Evolutionary conservation across 208 protist genomes (phyloP).

Genomic region (Acanthamoeba polyphaga): DNA sequence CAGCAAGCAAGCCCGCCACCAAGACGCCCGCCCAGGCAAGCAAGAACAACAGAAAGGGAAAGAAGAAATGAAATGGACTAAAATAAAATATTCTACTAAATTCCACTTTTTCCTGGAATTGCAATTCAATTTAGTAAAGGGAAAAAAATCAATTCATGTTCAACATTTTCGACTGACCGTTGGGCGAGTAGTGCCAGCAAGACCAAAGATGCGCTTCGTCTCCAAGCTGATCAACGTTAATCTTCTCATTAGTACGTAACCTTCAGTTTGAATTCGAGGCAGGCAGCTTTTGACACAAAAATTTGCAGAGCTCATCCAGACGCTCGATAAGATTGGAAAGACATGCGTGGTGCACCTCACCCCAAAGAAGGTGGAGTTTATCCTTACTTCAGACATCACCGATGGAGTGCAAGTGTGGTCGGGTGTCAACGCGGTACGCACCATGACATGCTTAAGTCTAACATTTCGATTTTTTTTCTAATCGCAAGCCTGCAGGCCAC

Average conservation of each 20-base stretch:
- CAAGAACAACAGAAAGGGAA: background rate
- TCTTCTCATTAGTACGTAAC: constrained; percentile 69
- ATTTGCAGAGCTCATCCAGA: constrained; percentile 68
- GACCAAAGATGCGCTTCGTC: constrained; percentile 24
- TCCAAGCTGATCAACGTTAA: constrained; percentile 74
- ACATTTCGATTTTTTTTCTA: no score
- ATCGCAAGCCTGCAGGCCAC: background rate
- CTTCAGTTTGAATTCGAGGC: background rate
- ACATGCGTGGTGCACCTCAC: constrained; percentile 72
- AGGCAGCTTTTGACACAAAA: background rate
- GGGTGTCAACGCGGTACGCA: constrained; percentile 71
- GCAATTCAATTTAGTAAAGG: no score
- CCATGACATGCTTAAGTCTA: no score
- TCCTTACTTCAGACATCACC: constrained; percentile 73
- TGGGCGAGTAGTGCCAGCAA: background rate
- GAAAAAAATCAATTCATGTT: no score
- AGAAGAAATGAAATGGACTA: background rate
- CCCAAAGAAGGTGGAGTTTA: constrained; percentile 74
- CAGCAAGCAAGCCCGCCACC: background rate
- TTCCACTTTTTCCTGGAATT: no score
- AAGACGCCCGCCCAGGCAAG: no score
- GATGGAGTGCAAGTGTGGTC: constrained; percentile 76
- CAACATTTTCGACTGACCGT: no score
- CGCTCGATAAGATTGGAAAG: constrained; percentile 71
- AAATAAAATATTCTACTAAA: no score